Evolutionary conservation across 768 basidiomycete genomes (phyloP).

Genomic region (Pleurotus tuoliensis): DNA sequence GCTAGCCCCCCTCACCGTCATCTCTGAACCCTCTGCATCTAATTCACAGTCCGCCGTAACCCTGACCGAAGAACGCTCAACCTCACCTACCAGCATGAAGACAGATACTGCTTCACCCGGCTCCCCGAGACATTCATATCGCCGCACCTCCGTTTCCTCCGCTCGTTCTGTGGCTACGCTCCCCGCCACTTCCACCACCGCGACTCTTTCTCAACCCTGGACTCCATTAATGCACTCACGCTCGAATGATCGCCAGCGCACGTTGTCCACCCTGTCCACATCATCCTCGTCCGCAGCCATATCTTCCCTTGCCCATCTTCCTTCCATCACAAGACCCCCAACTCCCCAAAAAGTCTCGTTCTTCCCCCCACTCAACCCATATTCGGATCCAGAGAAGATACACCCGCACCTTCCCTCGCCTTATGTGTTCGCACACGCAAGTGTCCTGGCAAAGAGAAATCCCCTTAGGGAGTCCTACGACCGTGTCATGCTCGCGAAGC

Average conservation of each 20-base stretch:
- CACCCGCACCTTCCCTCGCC: constrained; percentile 73
- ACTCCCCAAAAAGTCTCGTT: constrained; percentile 49
- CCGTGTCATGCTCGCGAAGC: constrained; percentile 57
- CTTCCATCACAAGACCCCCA: constrained; percentile 40
- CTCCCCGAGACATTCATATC: constrained; percentile 31
- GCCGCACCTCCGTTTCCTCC: constrained; percentile 57
- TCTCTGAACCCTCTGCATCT: constrained; percentile 38
- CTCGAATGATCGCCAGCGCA: constrained; percentile 43
- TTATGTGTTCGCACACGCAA: constrained; percentile 68
- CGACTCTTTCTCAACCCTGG: constrained; percentile 22
- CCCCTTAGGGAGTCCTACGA: constrained; percentile 72
- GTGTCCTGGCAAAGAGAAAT: constrained; percentile 58
- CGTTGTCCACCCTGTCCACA: constrained; percentile 52
- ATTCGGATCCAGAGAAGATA: constrained; percentile 51
- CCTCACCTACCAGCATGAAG: constrained; percentile 31
- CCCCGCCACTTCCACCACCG: constrained; percentile 34
- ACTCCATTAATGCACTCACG: constrained; percentile 13
- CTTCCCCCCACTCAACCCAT: constrained; percentile 62
- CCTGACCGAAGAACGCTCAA: constrained; percentile 20
- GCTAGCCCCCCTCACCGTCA: constrained; percentile 59
- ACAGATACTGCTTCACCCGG: constrained; percentile 30
- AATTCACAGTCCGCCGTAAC: constrained; percentile 31
- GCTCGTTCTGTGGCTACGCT: constrained; percentile 57
- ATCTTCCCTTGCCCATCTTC: constrained; percentile 53
- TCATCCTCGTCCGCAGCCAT: constrained; percentile 54